Base-by-base conservation (phyloP, 345 rosid genomes). In the Ceriops zippeliana region DNA sequence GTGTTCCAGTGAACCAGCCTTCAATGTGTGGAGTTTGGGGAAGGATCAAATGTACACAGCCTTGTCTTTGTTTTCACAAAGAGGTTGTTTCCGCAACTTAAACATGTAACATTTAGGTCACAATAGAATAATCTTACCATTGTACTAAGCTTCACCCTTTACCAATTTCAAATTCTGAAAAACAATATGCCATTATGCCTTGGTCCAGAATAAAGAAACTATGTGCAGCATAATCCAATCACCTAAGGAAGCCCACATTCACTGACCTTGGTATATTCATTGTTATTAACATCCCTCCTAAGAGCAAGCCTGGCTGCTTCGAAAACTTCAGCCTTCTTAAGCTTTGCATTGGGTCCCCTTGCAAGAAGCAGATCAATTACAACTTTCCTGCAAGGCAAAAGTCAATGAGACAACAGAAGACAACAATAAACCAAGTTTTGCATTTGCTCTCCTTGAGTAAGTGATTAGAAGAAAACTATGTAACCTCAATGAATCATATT, bases 401-500 rank as follows among this genome's bases (percentile, higher is more conserved):
- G 7, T 62, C 10, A 38, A 66, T 31, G 7, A 21, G 56, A 49
- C 22, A 42, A 27, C 28, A 32, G 27, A 30, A 30, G 38, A 51
- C n/a, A 22, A 21, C 7, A 28, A 49, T 52, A 24, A 7, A 42
- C 27, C 7, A 15, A 20, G 26, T 15, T 42, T 32, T 1, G 1
- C 16, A 51, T 49, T 57, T 34, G 21, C 22, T 17, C 66, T 52
- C 53, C 49, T 52, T 53, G n/a, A 58, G 5, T 34, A 17, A 42
- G 59, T 56, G 59, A 56, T 19, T 11, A 62, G 57, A 9, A 15
- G 28, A 28, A 37, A 71, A 61, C 31, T 70, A 20, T 52, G 54
- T 42, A 68, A 89, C 98, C 98, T 90, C 68, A 90, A 65, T 42
- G 71, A 57, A 78, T 89, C 92, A 68, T 69, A 73, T 78, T 89